A percentile compares a stretch with the other conserved stretches of the same genome.
Conservation (phyloP, 2,329 filamentous ascomycete genomes). For the Claviceps sp. region DNA sequence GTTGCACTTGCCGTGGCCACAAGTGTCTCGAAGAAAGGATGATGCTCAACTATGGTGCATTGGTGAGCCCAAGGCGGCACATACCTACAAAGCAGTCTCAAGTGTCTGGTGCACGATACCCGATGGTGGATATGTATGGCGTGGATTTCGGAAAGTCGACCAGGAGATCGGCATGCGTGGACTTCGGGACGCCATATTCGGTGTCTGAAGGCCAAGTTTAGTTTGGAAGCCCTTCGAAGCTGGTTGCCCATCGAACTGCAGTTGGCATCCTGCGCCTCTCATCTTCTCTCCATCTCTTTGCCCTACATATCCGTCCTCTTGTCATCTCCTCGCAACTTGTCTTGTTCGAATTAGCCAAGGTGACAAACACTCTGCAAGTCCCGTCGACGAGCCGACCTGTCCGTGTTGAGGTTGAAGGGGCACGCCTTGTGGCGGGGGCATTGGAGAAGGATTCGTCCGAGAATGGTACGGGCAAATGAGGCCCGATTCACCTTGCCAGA, state of each 20-base stretch:
- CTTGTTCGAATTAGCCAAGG: background rate
- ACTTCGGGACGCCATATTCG: too few relatives aligned
- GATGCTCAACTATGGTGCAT: background rate
- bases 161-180: too few relatives aligned
- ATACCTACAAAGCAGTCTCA: background rate
- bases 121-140: background rate
- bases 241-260: too few relatives aligned
- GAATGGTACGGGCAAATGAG: conserved; percentile 3
- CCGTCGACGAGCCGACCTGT: background rate
- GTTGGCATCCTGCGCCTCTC: background rate
- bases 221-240: too few relatives aligned
- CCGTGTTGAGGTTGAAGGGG: background rate
- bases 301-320: background rate
- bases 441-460: background rate
- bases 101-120: background rate
- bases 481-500: conserved; percentile 4
- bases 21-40: background rate
- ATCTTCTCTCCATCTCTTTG: background rate
- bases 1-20: too few relatives aligned
- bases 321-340: background rate
- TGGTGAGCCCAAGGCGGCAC: background rate
- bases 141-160: too few relatives aligned
- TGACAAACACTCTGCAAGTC: background rate
- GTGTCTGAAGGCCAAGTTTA: too few relatives aligned
- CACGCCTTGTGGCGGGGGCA: background rate